Percentiles rank a stretch among this genome's conserved stretches.
These are phyloP conservation scores for Thalassiosira oceanica DNA, from an alignment of 352 stramenopile genomes.

Conservation along the genomic window DNA sequence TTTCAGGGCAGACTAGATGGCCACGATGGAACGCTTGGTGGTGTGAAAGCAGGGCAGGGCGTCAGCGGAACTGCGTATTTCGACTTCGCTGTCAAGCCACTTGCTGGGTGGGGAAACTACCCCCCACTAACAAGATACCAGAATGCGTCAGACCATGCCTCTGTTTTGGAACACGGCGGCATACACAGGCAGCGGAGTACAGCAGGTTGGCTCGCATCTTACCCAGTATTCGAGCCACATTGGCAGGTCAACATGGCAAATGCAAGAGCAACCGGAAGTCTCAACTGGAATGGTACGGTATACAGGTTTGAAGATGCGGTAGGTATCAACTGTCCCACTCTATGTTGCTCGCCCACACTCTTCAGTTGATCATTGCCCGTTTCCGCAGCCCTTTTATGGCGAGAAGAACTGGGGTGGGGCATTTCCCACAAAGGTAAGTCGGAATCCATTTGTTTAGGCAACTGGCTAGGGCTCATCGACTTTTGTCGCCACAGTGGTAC, in stretches of 20 bases:
- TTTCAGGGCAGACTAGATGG: slow-evolving; percentile 58
- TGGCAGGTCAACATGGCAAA: slow-evolving; percentile 81
- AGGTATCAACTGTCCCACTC: too few relatives aligned
- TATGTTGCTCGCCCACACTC: too few relatives aligned
- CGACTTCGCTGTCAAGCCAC: slow-evolving; percentile 60
- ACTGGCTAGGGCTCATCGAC: slow-evolving; percentile 40
- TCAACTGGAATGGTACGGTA: slow-evolving; percentile 66
- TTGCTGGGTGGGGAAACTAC: slow-evolving; percentile 64
- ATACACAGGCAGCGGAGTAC: slow-evolving; percentile 67
- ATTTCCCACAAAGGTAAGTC: too few relatives aligned
- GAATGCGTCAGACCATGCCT: background rate
- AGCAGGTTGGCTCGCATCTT: slow-evolving; percentile 71
- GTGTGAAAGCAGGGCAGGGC: slow-evolving; percentile 51
- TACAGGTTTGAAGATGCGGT: slow-evolving; percentile 76
- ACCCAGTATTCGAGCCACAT: slow-evolving; percentile 79
- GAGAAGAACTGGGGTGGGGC: slow-evolving; percentile 83
- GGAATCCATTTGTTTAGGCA: background rate
- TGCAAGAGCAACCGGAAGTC: slow-evolving; percentile 56
- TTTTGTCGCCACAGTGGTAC: slow-evolving; percentile 80
- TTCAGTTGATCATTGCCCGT: too few relatives aligned
- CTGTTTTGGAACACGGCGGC: background rate
- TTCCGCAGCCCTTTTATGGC: slow-evolving; percentile 82
- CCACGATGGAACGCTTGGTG: slow-evolving; percentile 65
- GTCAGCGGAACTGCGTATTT: slow-evolving; percentile 48
- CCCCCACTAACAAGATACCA: slow-evolving; percentile 17